phyloP scores from a whole-genome alignment of 768 basidiomycete genomes.

The Butyriboletus loyo region DNA sequence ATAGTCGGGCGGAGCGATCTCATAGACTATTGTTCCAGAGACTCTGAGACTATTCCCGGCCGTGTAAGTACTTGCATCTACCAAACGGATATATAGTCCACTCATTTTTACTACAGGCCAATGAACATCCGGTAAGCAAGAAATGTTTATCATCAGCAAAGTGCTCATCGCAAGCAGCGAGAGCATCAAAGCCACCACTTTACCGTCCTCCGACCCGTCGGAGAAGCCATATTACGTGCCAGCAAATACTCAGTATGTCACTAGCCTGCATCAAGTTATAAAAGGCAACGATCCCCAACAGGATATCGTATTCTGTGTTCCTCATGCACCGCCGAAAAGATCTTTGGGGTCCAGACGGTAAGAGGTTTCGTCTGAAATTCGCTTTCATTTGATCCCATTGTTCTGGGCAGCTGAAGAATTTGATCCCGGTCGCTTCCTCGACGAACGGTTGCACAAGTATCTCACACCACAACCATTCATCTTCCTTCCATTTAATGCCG shows the following conservation, averaged over 20 bases:
- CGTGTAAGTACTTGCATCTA: slow-evolving; percentile 28
- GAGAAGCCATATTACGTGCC: slow-evolving; percentile 29
- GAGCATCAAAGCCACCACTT: slow-evolving; percentile 45
- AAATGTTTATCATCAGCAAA: not conserved
- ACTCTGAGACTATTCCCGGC: slow-evolving; percentile 55
- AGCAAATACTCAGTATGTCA: slow-evolving; percentile 39
- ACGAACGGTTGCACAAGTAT: slow-evolving; percentile 59
- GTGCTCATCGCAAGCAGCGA: slow-evolving; percentile 33
- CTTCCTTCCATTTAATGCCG: slow-evolving; percentile 63
- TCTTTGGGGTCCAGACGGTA: slow-evolving; percentile 72
- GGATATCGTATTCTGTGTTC: slow-evolving; percentile 53
- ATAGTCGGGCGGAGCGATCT: not conserved
- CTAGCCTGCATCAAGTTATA: not conserved
- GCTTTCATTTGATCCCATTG: not conserved
- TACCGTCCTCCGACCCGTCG: slow-evolving; percentile 32
- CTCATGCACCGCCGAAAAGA: slow-evolving; percentile 64
- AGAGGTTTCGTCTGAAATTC: not conserved
- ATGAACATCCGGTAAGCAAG: slow-evolving; percentile 44
- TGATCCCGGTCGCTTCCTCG: slow-evolving; percentile 71
- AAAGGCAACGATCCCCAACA: slow-evolving; percentile 12
- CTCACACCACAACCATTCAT: slow-evolving; percentile 64
- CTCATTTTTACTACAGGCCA: slow-evolving; percentile 29
- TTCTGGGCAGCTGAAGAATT: slow-evolving; percentile 52
- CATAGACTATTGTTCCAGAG: slow-evolving; percentile 31
- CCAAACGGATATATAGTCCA: not conserved